A percentile compares a stretch with the other conserved stretches of the same genome.
Evolutionary conservation across 805 yeast species (phyloP).

Genomic region (Helenozyma rhizophorensis): DNA sequence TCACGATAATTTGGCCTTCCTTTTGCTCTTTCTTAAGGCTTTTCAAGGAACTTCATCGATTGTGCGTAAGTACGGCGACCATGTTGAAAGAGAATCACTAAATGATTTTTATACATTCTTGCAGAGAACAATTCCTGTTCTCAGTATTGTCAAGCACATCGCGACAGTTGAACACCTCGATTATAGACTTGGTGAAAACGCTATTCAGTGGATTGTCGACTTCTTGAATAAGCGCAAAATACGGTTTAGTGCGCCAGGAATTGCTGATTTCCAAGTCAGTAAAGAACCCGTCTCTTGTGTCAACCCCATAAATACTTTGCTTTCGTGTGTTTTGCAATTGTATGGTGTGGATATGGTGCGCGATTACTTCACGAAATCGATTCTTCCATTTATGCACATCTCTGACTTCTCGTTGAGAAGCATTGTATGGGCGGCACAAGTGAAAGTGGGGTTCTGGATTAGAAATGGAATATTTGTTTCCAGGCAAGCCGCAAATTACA

Average conservation of each 20-base stretch:
- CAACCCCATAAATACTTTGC: conserved; percentile 55
- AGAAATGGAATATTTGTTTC: conserved; percentile 61
- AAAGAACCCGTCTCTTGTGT: conserved; percentile 50
- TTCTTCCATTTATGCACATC: conserved; percentile 32
- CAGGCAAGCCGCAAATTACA: conserved; percentile 48
- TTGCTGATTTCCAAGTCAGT: conserved; percentile 42
- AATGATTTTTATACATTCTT: conserved; percentile 45
- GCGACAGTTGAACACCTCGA: conserved; percentile 15
- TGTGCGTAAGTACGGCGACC: conserved; percentile 61
- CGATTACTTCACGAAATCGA: conserved; percentile 8
- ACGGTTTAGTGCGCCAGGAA: conserved; percentile 22
- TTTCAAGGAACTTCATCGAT: conserved; percentile 59
- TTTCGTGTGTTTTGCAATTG: conserved; percentile 41
- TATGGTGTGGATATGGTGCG: conserved; percentile 22
- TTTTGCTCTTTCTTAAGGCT: conserved; percentile 44
- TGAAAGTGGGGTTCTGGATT: conserved; percentile 65
- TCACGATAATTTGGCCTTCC: conserved; percentile 34
- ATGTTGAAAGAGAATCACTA: conserved; percentile 55
- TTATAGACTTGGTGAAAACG: conserved; percentile 19
- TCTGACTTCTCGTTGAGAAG: conserved; percentile 59
- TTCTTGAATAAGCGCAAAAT: conserved; percentile 26
- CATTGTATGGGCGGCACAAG: conserved; percentile 57
- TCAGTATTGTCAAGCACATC: conserved; percentile 38
- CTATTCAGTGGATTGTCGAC: conserved; percentile 26
- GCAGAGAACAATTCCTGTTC: conserved; percentile 42